Evolutionary conservation across 139 green algal species (phyloP).

Genomic region (Chlamydomonas sphaeroides): DNA sequence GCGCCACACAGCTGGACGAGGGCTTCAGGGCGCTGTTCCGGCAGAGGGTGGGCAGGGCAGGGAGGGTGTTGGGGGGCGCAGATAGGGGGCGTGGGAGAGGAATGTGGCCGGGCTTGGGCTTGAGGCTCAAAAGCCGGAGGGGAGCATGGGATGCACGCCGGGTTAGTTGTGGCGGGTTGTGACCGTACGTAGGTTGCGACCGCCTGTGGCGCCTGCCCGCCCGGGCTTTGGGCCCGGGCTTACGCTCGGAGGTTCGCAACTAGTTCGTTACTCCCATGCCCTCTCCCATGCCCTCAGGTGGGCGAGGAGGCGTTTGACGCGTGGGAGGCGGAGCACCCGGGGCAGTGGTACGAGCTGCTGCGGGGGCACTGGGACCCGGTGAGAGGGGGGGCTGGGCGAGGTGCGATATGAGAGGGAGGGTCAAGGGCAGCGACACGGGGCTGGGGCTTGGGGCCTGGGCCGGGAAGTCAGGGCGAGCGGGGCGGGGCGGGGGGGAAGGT

Average conservation of each 20-base stretch:
- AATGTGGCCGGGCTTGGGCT: too few species aligned
- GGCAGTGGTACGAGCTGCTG: constrained; percentile 17
- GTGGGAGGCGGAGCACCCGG: background rate
- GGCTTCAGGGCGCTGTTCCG: constrained; percentile 14
- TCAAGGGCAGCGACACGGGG: background rate
- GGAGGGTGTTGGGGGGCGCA: background rate
- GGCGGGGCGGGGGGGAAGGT: too few species aligned
- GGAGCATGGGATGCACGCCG: too few species aligned
- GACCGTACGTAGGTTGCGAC: too few species aligned
- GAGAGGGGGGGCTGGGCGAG: too few species aligned
- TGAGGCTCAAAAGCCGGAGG: too few species aligned
- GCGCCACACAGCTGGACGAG: constrained; percentile 4
- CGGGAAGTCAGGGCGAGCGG: background rate
- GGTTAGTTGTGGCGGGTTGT: too few species aligned
- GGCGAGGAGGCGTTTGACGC: constrained; percentile 18
- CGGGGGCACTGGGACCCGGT: constrained; percentile 10
- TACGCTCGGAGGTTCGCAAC: too few species aligned
- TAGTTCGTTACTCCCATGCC: too few species aligned
- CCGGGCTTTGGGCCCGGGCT: too few species aligned
- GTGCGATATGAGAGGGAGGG: background rate
- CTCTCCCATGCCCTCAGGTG: background rate
- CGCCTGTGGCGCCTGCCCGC: too few species aligned
- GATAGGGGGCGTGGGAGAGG: too few species aligned
- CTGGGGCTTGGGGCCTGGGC: background rate
- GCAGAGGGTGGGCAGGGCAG: background rate